Percentiles rank a stretch among this genome's conserved stretches.
phyloP scores from a whole-genome alignment of 805 yeast species.

The Yarrowia sp. region DNA sequence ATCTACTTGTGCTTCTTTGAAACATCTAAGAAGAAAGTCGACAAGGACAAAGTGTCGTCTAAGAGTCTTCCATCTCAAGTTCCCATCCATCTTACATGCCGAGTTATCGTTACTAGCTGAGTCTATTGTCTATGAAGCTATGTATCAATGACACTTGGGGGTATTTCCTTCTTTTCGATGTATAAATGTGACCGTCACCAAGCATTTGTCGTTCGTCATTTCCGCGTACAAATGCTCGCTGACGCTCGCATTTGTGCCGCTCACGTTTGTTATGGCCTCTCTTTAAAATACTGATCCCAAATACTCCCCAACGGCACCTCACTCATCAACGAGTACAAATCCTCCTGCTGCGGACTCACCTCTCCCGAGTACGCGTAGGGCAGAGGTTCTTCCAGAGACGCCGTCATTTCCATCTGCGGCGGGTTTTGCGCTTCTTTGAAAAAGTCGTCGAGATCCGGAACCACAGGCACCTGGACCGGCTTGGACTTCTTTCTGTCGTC shows the following conservation, averaged over 20 bases:
- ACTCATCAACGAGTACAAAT: conserved; percentile 12
- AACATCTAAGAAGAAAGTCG: too few relatives aligned
- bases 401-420: conserved; percentile 11
- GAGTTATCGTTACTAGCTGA: too few relatives aligned
- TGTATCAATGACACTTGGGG: too few relatives aligned
- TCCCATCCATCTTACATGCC: too few relatives aligned
- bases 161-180: too few relatives aligned
- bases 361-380: conserved; percentile 10
- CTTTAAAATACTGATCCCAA: conserved; percentile 33
- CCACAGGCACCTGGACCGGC: neutral
- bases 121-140: too few relatives aligned
- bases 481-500: neutral
- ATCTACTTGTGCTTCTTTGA: too few relatives aligned
- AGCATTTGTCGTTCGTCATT: too few relatives aligned
- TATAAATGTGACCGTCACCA: too few relatives aligned
- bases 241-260: too few relatives aligned
- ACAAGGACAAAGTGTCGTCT: too few relatives aligned
- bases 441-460: conserved; percentile 7
- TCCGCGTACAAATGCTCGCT: neutral
- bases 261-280: neutral
- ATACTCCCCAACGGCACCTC: conserved; percentile 22
- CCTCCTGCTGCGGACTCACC: conserved; percentile 4
- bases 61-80: too few relatives aligned
- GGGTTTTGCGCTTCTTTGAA: conserved; percentile 13
- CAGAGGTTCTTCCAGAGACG: conserved; percentile 12